Base-by-base conservation (phyloP, 177 flowering plant genomes). In the Vitis hybrid region DNA sequence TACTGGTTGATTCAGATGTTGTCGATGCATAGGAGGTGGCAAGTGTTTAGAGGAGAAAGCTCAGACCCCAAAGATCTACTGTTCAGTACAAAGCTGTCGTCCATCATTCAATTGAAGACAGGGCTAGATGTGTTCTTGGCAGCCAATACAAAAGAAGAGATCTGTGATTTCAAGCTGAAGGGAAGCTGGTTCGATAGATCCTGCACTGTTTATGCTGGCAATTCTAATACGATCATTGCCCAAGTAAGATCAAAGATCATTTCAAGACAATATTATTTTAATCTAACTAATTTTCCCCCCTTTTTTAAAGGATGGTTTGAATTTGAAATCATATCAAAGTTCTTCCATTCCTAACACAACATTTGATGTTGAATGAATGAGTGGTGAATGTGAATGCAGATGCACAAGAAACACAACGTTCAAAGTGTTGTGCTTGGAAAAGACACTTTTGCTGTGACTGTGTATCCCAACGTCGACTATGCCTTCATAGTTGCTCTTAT, bases 41-140 rank as follows among this genome's bases (percentile, higher is more conserved):
- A 85, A 63, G 95, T 72, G 12, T 90, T 62, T 56, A 81, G 86
- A 61, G 92, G 95, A 66, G 87, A 86, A 1, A 89, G 89, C 71
- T 65, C 78, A 13, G 81, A 78, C 51, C 8, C 77, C n/a, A 75
- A 77, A 18, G 80, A 86, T 63, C 54, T 82, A 14, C 69, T 86
- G 10, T 89, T 86, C 73, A 83, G 63, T 10, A 87, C 71, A 0
- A 88, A 80, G 78, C 77, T 72, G 53, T 80, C 88, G 39, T 79
- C 83, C 0, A 9, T 87, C 13, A 0, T 85, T 11, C 87, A 87
- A n/a, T 39, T 87, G n/a, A 85, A 73, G 76, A 81, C 89, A 0
- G 20, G 77, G 18, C 63, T 90, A 13, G 81, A 85, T 61, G 91
- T 90, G 59, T 82, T 82, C 76, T 73, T 88, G 58, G 87, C 92